These are phyloP conservation scores for Protea cynaroides DNA, from an alignment of 164 flowering plant genomes.

Conservation along the genomic window DNA sequence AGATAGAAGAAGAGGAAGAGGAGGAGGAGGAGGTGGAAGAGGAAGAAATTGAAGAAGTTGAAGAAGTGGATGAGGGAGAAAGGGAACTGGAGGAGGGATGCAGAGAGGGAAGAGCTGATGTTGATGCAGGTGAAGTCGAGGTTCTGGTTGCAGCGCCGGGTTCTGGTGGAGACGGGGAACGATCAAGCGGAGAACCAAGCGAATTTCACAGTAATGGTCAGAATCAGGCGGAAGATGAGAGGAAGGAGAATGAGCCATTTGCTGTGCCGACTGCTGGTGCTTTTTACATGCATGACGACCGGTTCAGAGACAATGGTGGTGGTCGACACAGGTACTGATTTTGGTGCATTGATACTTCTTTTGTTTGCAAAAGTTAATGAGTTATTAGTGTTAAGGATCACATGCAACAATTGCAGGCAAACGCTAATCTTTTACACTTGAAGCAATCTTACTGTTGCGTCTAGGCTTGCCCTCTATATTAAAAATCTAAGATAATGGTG, in stretches of 20 bases:
- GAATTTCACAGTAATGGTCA: background rate
- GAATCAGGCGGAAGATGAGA: conserved; percentile 40
- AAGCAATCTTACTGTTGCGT: too few species aligned
- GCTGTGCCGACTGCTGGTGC: conserved; percentile 98
- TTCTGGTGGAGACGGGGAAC: conserved; percentile 16
- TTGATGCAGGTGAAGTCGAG: conserved; percentile 13
- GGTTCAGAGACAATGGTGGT: conserved; percentile 70
- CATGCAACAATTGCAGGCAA: background rate
- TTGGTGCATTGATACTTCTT: background rate
- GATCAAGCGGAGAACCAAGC: conserved; percentile 6
- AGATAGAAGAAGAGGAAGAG: conserved; percentile 27
- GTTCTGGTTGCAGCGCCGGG: conserved; percentile 16
- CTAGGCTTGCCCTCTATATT: too few species aligned
- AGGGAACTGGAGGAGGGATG: conserved; percentile 15
- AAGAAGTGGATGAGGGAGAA: background rate
- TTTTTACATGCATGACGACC: conserved; percentile 98
- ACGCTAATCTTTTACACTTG: background rate
- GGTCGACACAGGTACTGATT: conserved; percentile 63
- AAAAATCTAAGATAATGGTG: too few species aligned
- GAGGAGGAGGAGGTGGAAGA: conserved; percentile 24
- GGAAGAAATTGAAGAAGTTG: conserved; percentile 11
- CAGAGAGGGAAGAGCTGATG: conserved; percentile 14
- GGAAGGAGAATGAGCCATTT: conserved; percentile 86
- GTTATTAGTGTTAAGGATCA: too few species aligned
- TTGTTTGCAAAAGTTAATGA: too few species aligned